phyloP scores from a whole-genome alignment of 192 early-diverging fungal genomes.

The Rhizoclosmatium sp. region DNA sequence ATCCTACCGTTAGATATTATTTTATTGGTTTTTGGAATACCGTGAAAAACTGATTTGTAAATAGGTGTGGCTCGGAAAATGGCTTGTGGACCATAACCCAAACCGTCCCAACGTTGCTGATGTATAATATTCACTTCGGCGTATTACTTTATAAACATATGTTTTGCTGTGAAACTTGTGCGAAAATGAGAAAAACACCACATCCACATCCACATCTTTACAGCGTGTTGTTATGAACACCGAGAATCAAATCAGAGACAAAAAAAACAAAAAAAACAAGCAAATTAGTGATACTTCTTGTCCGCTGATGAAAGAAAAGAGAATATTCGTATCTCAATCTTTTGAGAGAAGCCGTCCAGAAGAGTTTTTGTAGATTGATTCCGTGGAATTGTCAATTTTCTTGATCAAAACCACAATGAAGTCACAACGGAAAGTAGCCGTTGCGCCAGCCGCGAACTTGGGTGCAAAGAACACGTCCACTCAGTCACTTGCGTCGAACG shows the following conservation, averaged over 20 bases:
- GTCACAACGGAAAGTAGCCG: slow-evolving; percentile 32
- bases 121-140: background rate
- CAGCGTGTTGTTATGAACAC: no score
- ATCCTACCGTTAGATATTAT: slow-evolving; percentile 49
- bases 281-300: no score
- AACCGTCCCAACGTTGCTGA: slow-evolving; percentile 49
- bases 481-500: slow-evolving; percentile 49
- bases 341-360: background rate
- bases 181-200: no score
- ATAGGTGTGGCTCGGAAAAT: slow-evolving; percentile 54
- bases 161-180: background rate
- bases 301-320: background rate
- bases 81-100: slow-evolving; percentile 59
- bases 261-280: no score
- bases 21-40: slow-evolving; percentile 9
- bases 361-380: slow-evolving; percentile 6
- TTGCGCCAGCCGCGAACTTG: slow-evolving; percentile 19
- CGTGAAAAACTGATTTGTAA: background rate
- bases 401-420: slow-evolving; percentile 16
- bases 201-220: no score
- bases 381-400: slow-evolving; percentile 8
- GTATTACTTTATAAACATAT: background rate
- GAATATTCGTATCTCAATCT: background rate
- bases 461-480: slow-evolving; percentile 47
- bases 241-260: no score